Base-by-base conservation (phyloP, 148 eudicot genomes). In the Vaccinium macrocarpon region DNA sequence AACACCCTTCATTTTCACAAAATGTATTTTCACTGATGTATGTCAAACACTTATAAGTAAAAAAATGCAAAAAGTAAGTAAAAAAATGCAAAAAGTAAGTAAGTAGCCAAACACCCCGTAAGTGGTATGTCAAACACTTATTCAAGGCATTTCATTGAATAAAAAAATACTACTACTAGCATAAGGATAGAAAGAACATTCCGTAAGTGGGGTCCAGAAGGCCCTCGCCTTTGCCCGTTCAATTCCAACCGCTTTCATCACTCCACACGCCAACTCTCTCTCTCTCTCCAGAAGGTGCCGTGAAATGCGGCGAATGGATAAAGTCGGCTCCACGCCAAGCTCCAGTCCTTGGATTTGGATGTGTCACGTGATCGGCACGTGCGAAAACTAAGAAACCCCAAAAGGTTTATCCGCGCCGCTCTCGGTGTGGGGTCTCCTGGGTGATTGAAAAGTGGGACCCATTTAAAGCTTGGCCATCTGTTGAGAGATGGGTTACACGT, bases 291-390 rank as follows among this genome's bases (percentile, higher is more conserved):
- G 79, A 76, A 50, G 79, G 53, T 76, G 79, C 78, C 79, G 79
- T 51, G 9, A 76, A 76, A 21, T 13, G 79, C 79, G 79, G 79
- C 57, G 27, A 76, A 49, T 76, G 79, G 79, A 76, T 76, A 76
- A 76, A 48, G 57, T 23, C 35, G 79, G 55, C 18, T 57, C 79
- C 79, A 76, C 56, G 6, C 56, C 32, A 12, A 18, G 14, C 79
- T 16, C 49, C n/a, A 42, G 10, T 21, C 51, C n/a, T 46, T 6
- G 2, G 21, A 74, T 15, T 71, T 12, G 25, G 75, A 15, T 16
- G 0, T 2, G 8, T 75, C 78, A 75, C 78, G 78, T 75, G 51
- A 10, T 19, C 23, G 53, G 53, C 79, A 76, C 57, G 57, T 76
- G 79, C 25, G 15, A 25, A 4, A 16, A 76, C 77, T 51, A 42